Conservation (phyloP, 2,329 filamentous ascomycete genomes). For the Colletotrichum siamense region DNA sequence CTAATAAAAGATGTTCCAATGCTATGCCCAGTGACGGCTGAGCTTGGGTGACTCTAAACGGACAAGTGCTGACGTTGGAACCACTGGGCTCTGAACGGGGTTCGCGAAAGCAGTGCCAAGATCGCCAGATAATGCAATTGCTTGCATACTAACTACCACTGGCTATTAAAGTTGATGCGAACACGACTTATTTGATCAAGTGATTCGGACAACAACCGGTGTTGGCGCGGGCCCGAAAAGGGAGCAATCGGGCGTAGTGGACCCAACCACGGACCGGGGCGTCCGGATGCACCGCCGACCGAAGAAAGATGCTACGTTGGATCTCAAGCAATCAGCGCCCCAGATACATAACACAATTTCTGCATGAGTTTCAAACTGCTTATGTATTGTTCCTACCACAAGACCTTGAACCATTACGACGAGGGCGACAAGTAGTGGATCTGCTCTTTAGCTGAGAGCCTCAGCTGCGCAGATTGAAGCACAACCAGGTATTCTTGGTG, state of each 20-base stretch:
- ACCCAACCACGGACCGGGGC: not conserved
- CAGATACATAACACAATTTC: no score
- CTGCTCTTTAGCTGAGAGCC: no score
- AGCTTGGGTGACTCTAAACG: not conserved
- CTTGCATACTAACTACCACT: no score
- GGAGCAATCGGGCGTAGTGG: not conserved
- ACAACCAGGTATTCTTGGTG: no score
- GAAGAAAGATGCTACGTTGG: not conserved
- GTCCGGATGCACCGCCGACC: not conserved
- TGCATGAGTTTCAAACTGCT: not conserved
- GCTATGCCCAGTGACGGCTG: not conserved
- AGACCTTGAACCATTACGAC: no score
- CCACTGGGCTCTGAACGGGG: not conserved
- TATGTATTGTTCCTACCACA: fast-evolving
- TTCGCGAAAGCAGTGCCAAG: not conserved
- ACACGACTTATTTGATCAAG: no score
- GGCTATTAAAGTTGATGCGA: no score
- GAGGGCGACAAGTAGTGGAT: no score
- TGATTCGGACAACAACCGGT: not conserved
- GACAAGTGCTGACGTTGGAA: not conserved
- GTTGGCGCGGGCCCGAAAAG: fast-evolving
- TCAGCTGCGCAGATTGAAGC: no score
- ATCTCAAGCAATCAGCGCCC: not conserved
- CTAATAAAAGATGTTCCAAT: fast-evolving
- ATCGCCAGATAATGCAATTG: not conserved